Percentiles rank a stretch among this genome's conserved stretches.
Evolutionary conservation across 805 yeast species (phyloP).

Genomic region (Tetrapisispora taiwanensis): DNA sequence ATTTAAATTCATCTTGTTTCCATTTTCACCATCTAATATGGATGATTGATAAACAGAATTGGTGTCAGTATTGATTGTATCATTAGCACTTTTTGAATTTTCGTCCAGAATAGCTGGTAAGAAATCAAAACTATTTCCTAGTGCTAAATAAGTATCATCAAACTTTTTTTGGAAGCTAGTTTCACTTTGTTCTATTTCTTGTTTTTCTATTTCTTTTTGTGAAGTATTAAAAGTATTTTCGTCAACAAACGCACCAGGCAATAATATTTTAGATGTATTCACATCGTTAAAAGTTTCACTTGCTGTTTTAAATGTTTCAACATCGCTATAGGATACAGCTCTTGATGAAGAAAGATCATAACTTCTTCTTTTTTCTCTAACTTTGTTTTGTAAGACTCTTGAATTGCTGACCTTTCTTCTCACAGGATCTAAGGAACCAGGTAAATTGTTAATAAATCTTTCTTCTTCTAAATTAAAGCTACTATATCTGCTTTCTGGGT

Average conservation of each 20-base stretch:
- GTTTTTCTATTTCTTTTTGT: too few relatives aligned
- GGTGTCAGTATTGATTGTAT: background rate
- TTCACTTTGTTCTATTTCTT: too few relatives aligned
- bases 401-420: constrained; percentile 17
- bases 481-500: constrained; percentile 3
- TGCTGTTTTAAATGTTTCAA: background rate
- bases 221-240: background rate
- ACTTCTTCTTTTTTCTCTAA: constrained; percentile 1
- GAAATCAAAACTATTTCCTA: constrained; percentile 3
- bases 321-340: background rate
- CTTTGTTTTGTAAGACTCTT: constrained; percentile 12
- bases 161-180: background rate
- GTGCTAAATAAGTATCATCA: background rate
- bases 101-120: constrained; percentile 1
- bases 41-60: constrained; percentile 1
- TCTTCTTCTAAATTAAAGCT: constrained; percentile 1
- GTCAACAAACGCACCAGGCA: background rate
- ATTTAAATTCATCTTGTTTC: background rate
- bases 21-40: background rate
- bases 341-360: background rate
- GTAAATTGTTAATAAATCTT: background rate
- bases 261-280: background rate
- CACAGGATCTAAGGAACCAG: constrained; percentile 15
- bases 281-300: background rate
- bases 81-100: background rate